A percentile compares a stretch with the other conserved stretches of the same genome.
These are phyloP conservation scores for Mariannaea elegans DNA, from an alignment of 2,329 filamentous ascomycete species.

Conservation along the genomic window DNA sequence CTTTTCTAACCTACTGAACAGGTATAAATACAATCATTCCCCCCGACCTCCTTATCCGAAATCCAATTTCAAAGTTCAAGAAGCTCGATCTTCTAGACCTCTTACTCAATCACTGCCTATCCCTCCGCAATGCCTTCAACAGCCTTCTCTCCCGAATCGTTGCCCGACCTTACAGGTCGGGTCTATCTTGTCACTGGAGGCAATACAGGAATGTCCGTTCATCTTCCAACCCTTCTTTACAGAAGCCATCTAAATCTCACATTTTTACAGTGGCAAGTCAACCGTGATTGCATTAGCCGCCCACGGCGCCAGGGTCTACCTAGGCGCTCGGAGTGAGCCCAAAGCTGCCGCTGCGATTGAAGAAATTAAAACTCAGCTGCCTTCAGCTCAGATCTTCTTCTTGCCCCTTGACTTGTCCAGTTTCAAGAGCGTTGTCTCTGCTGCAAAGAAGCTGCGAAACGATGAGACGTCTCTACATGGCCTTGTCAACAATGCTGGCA, in stretches of 20 bases:
- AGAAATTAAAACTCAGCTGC: slow-evolving; percentile 43
- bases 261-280: slow-evolving; percentile 40
- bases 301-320: slow-evolving; percentile 52
- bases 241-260: not conserved
- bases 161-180: slow-evolving; percentile 54
- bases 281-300: slow-evolving; percentile 48
- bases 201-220: slow-evolving; percentile 55
- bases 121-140: too few relatives aligned
- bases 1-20: too few relatives aligned
- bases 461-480: slow-evolving; percentile 44
- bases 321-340: slow-evolving; percentile 47
- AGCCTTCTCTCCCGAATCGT: slow-evolving; percentile 49
- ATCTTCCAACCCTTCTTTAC: rapidly evolving
- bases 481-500: slow-evolving; percentile 52
- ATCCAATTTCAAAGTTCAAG: too few relatives aligned
- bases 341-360: slow-evolving; percentile 46
- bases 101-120: too few relatives aligned
- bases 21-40: too few relatives aligned
- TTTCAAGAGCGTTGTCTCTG: slow-evolving; percentile 48
- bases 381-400: slow-evolving; percentile 44
- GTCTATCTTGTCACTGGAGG: slow-evolving; percentile 56
- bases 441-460: slow-evolving; percentile 42
- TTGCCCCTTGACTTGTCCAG: slow-evolving; percentile 47
- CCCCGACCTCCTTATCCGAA: too few relatives aligned
- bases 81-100: too few relatives aligned